These are phyloP conservation scores for Trifolium subterraneum DNA, from an alignment of 306 rosid genomes.

Conservation along the genomic window DNA sequence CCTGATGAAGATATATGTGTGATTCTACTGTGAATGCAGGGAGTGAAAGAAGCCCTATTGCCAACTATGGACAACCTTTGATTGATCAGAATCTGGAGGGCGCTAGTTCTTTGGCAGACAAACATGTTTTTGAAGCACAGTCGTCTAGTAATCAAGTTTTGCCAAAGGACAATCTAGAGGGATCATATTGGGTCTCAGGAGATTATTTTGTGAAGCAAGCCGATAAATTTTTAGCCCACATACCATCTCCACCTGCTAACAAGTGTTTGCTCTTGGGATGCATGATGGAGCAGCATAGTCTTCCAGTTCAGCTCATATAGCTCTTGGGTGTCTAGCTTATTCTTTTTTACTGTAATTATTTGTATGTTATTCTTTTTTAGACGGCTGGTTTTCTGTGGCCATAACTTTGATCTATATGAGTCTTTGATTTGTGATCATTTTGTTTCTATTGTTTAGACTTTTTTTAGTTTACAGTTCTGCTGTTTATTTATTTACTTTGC, in stretches of 20 bases:
- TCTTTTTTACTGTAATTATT: no score
- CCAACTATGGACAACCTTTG: constrained; percentile 48
- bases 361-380: no score
- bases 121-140: constrained; percentile 50
- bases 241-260: constrained; percentile 80
- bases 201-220: constrained; percentile 59
- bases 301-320: constrained; percentile 69
- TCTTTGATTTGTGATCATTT: neutral
- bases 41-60: constrained; percentile 45
- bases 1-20: constrained; percentile 59
- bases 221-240: constrained; percentile 60
- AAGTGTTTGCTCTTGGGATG: constrained; percentile 55
- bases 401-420: neutral
- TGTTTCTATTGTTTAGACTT: neutral
- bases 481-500: neutral
- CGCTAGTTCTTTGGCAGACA: constrained; percentile 29
- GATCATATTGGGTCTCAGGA: constrained; percentile 54
- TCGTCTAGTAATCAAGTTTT: constrained; percentile 52
- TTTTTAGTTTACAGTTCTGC: neutral
- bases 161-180: constrained; percentile 49
- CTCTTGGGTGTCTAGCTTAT: no score
- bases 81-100: constrained; percentile 59
- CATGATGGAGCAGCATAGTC: constrained; percentile 63
- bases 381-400: neutral
- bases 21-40: constrained; percentile 55